These are phyloP conservation scores for Fusarium burgessii DNA, from an alignment of 2,329 filamentous ascomycete genomes.

Conservation along the genomic window DNA sequence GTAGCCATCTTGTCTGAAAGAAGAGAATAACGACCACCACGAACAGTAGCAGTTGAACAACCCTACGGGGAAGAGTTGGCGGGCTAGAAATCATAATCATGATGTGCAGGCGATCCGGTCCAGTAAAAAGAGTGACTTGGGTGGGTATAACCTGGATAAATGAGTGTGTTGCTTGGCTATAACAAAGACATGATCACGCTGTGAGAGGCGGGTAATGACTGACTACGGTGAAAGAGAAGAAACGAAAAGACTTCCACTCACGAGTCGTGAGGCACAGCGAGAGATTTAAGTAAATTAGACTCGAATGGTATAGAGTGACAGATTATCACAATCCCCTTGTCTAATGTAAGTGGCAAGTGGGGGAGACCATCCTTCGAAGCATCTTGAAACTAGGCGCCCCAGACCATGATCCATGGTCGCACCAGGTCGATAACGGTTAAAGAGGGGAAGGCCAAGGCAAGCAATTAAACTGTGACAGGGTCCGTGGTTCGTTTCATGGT, in stretches of 20 bases:
- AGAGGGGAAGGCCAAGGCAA: conserved; percentile 35
- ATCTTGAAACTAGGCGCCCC: conserved; percentile 41
- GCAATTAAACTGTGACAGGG: conserved; percentile 39
- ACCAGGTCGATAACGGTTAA: conserved; percentile 35
- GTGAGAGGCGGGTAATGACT: conserved; percentile 10
- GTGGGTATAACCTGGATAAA: conserved; percentile 35
- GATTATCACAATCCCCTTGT: conserved; percentile 34
- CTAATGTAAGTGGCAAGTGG: conserved; percentile 43
- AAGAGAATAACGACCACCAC: conserved; percentile 46
- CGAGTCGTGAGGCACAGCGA: conserved; percentile 33
- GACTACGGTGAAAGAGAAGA: conserved; percentile 1
- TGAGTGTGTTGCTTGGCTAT: conserved; percentile 26
- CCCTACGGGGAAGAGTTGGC: conserved; percentile 38
- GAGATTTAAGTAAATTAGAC: conserved; percentile 43
- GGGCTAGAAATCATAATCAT: conserved; percentile 48
- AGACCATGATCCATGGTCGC: conserved; percentile 27
- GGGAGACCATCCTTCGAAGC: conserved; percentile 39
- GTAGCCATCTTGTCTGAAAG: conserved; percentile 36
- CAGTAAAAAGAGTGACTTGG: conserved; percentile 44
- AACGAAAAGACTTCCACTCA: not conserved
- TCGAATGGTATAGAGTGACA: conserved; percentile 2
- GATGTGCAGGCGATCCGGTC: conserved; percentile 18
- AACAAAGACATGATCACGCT: conserved; percentile 40
- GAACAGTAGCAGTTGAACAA: conserved; percentile 40
- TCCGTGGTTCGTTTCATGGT: conserved; percentile 15